Conservation (phyloP, 345 rosid species). For the Eucalyptus guilfoylei region DNA sequence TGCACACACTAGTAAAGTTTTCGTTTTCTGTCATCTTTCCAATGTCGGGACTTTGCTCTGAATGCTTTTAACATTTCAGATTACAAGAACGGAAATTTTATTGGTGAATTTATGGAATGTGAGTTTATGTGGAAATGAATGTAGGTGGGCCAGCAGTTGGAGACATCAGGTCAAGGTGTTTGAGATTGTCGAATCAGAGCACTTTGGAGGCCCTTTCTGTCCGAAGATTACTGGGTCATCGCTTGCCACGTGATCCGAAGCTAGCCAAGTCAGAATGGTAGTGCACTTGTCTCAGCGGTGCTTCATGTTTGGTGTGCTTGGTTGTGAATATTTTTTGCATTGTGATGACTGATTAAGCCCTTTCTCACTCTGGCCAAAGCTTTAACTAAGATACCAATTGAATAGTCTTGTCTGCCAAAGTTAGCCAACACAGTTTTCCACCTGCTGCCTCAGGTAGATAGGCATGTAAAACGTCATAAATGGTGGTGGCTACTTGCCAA, state of each 20-base stretch:
- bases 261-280: conserved; percentile 90
- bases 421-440: background rate
- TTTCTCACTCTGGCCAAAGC: background rate
- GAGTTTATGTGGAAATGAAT: background rate
- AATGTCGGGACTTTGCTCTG: background rate
- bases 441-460: background rate
- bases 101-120: background rate
- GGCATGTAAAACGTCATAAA: background rate
- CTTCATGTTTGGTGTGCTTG: background rate
- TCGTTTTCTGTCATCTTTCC: background rate
- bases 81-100: background rate
- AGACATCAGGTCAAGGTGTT: conserved; percentile 89
- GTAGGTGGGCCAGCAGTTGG: conserved; percentile 97
- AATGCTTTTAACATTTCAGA: background rate
- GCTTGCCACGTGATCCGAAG: conserved; percentile 48
- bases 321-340: background rate
- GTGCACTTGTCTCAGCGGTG: background rate
- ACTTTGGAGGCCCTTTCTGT: conserved; percentile 90
- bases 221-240: conserved; percentile 79
- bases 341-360: background rate
- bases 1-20: background rate
- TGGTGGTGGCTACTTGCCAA: background rate
- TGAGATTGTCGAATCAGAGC: conserved; percentile 83
- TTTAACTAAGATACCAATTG: background rate
- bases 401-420: background rate